Evolutionary conservation across 148 eudicot species (phyloP).

Genomic region (Arbutus unedo): DNA sequence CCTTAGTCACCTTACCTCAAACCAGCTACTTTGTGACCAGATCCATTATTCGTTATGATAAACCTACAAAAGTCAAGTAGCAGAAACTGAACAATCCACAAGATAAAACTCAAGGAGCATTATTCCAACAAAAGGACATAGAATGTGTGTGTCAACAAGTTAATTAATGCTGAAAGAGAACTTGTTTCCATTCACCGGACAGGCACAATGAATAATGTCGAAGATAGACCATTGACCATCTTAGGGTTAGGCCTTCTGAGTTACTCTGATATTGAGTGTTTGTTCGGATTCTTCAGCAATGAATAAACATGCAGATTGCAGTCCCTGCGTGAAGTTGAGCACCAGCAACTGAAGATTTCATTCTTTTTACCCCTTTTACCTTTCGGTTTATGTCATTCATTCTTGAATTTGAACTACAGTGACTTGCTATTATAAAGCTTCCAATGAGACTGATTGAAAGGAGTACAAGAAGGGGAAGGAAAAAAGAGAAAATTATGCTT

Average conservation of each 20-base stretch:
- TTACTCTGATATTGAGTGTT: background rate
- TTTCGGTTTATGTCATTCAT: background rate
- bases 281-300: background rate
- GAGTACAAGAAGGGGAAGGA: background rate
- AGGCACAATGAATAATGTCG: background rate
- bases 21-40: constrained; percentile 75
- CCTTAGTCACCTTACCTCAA: constrained; percentile 30
- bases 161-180: background rate
- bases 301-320: background rate
- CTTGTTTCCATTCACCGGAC: background rate
- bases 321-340: background rate
- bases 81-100: background rate
- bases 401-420: background rate
- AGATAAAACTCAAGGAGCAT: background rate
- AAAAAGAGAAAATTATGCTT: background rate
- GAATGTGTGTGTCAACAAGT: background rate
- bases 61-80: constrained; percentile 26
- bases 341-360: background rate
- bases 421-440: background rate
- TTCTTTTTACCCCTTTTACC: background rate
- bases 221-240: background rate
- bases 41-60: constrained; percentile 83
- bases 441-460: background rate
- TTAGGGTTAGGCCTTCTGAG: background rate
- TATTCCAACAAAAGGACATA: background rate